Percentiles rank a stretch among this genome's conserved stretches.
Conservation (phyloP, 306 rosid genomes). For the Prunus armeniaca region DNA sequence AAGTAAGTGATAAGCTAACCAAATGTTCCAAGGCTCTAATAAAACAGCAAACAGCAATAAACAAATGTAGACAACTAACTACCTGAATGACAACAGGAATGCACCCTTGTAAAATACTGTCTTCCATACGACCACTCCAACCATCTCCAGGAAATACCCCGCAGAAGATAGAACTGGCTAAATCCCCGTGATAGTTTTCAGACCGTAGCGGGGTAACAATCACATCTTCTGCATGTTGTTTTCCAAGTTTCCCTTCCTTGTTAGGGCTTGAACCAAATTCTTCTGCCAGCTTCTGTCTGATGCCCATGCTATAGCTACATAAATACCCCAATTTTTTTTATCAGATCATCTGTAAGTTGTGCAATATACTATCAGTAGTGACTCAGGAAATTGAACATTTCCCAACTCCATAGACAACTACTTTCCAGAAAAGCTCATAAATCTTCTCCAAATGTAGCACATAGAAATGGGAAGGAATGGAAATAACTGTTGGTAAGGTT, state of each 20-base stretch:
- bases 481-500: conserved; percentile 12
- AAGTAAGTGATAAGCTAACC: neutral
- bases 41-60: neutral
- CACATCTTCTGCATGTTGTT: conserved; percentile 73
- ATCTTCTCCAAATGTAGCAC: neutral
- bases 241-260: conserved; percentile 79
- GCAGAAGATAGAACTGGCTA: conserved; percentile 77
- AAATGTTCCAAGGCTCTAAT: neutral
- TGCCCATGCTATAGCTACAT: conserved; percentile 91
- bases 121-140: conserved; percentile 97
- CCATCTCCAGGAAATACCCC: conserved; percentile 93
- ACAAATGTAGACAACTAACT: neutral
- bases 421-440: neutral
- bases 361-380: neutral
- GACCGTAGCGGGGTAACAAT: conserved; percentile 64
- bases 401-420: neutral
- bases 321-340: conserved; percentile 6
- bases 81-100: conserved; percentile 93
- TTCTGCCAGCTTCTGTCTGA: conserved; percentile 78
- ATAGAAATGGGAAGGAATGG: neutral
- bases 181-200: conserved; percentile 53
- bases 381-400: neutral
- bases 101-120: conserved; percentile 89
- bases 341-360: conserved; percentile 17
- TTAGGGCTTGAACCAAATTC: conserved; percentile 81